Percentiles rank a stretch among this genome's conserved stretches.
Conservation (phyloP, 2,329 filamentous ascomycete species). For the Botrytis squamosa region DNA sequence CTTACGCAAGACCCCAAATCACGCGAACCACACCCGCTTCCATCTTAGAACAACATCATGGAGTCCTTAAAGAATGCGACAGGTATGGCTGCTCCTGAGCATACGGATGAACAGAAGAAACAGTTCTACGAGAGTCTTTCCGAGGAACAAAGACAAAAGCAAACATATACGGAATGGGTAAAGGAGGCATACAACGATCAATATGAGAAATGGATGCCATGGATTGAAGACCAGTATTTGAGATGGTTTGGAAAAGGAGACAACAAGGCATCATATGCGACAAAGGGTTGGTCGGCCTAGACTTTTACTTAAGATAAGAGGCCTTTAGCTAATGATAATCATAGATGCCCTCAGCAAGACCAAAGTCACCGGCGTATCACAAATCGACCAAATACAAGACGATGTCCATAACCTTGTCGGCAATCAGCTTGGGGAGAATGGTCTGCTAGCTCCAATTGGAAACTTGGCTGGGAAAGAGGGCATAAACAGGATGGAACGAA, state of each 20-base stretch:
- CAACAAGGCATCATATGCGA: conserved; percentile 71
- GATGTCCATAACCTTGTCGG: conserved; percentile 34
- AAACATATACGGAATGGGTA: conserved; percentile 52
- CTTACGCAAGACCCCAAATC: background rate
- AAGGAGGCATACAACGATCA: conserved; percentile 65
- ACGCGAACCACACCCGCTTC: background rate
- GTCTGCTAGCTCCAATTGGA: conserved; percentile 62
- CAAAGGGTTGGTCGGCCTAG: conserved; percentile 55
- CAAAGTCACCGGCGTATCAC: conserved; percentile 65
- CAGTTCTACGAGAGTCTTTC: conserved; percentile 27
- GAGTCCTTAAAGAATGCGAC: conserved; percentile 10
- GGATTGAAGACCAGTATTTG: conserved; percentile 72
- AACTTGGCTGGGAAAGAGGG: conserved; percentile 63
- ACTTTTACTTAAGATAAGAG: background rate
- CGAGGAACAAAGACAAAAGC: conserved; percentile 27
- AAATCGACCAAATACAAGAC: conserved; percentile 20
- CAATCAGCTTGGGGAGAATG: conserved; percentile 66
- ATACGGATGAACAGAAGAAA: conserved; percentile 29
- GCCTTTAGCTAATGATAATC: background rate
- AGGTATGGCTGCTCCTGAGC: background rate
- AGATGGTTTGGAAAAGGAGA: conserved; percentile 68
- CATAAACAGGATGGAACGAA: conserved; percentile 62
- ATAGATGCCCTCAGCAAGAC: conserved; percentile 65
- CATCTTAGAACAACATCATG: background rate
- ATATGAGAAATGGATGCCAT: conserved; percentile 74